A percentile compares a stretch with the other conserved stretches of the same genome.
phyloP scores from a whole-genome alignment of 495 filamentous ascomycete genomes.

The Xanthoparmelia taractica region DNA sequence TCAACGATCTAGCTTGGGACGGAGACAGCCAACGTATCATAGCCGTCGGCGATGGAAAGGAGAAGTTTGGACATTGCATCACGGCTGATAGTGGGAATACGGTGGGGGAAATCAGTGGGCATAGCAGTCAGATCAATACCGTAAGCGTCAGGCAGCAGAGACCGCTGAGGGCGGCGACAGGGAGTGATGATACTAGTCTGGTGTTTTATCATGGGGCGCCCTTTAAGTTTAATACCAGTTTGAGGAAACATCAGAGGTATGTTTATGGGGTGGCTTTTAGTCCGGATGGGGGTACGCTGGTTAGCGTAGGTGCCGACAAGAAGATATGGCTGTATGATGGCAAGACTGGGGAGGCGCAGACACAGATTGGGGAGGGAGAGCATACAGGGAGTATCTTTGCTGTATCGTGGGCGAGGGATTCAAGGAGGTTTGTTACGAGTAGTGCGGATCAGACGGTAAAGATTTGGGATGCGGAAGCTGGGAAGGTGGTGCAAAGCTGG shows the following conservation, averaged over 20 bases:
- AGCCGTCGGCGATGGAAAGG: slow-evolving; percentile 89
- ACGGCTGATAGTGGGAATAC: slow-evolving; percentile 93
- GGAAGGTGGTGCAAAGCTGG: slow-evolving; percentile 72
- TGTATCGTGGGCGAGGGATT: slow-evolving; percentile 84
- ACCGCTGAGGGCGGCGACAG: slow-evolving; percentile 83
- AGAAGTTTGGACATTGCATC: slow-evolving; percentile 88
- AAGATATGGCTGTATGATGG: slow-evolving; percentile 93
- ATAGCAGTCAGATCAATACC: slow-evolving; percentile 81
- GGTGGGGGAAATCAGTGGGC: slow-evolving; percentile 86
- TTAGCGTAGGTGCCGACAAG: slow-evolving; percentile 82
- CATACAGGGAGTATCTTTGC: slow-evolving; percentile 91
- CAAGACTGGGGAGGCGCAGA: slow-evolving; percentile 77
- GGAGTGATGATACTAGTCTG: slow-evolving; percentile 76
- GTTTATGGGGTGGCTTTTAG: slow-evolving; percentile 84
- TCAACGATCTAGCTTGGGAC: slow-evolving; percentile 96
- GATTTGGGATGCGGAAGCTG: slow-evolving; percentile 79
- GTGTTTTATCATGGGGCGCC: slow-evolving; percentile 91
- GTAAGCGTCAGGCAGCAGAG: slow-evolving; percentile 85
- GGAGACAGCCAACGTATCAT: slow-evolving; percentile 94
- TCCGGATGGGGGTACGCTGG: slow-evolving; percentile 75
- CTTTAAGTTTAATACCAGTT: slow-evolving; percentile 79
- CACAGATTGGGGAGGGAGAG: slow-evolving; percentile 67
- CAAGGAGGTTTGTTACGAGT: slow-evolving; percentile 79
- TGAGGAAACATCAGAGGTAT: slow-evolving; percentile 77
- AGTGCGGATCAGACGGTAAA: slow-evolving; percentile 90